Evolutionary conservation across 2,329 filamentous ascomycete genomes (phyloP), one percentile per base, ranked within the genome.

Genomic region (Neofusicoccum cordaticola): DNA sequence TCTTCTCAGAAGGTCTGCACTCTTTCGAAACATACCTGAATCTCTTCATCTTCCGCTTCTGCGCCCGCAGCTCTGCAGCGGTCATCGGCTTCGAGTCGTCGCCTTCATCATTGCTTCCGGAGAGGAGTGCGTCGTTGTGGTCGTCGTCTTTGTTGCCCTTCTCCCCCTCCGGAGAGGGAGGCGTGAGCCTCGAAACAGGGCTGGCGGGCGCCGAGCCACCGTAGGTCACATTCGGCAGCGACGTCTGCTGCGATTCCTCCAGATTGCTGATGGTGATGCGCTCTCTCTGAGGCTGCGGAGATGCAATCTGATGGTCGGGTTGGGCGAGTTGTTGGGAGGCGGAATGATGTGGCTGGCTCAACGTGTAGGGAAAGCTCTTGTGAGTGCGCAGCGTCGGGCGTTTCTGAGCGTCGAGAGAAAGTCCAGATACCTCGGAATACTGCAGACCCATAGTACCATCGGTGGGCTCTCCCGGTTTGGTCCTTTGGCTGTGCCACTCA

Each of bases 31-130:
- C 61, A 17, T 83, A 91, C 89, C 90, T 86, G 74, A 94, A 94
- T 65, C 91, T 84, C 82, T 94, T 94, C 90, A 84, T 84, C 74
- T 82, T 83, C 58, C 81, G 77, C 71, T 83, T 83, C 63, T 81
- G 80, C 8, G 80, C 80, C 39, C 81, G 75, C 22, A 82, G 73
- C 67, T 83, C 81, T 27, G 80, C 80, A 22, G 81, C 80, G 8
- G 81, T 80, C 73, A 82, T 78, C 3, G 74, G 72, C 52, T 72
- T 75, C 2, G 74, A 71, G 15, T 75, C 73, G 31, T 74, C 71
- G 50, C 77, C 74, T 51, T 53, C 62, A 6, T 69, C 72, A 15
- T 76, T 75, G 31, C 64, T 64, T 17, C 51, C 67, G 17, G 53
- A 67, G 11, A 67, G 56, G n/a, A 75, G 76, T 17, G 74, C 72